Percentiles rank a stretch among this genome's conserved stretches.
Conservation (phyloP, 768 basidiomycete genomes). For the Collybia sordida region DNA sequence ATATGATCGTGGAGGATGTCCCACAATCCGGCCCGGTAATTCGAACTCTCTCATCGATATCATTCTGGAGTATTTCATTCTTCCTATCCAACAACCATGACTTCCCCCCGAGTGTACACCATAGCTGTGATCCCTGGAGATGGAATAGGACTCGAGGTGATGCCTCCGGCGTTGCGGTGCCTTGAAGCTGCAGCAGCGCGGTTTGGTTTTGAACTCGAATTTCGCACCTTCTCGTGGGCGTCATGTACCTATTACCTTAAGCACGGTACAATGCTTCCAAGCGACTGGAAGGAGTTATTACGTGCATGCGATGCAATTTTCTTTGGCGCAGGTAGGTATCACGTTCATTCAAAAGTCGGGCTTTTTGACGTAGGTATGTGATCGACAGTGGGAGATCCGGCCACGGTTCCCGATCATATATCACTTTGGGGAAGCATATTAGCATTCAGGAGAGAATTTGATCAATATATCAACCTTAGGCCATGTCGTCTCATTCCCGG, state of each 20-base stretch:
- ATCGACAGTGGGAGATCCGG: conserved; percentile 42
- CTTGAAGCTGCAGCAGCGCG: conserved; percentile 41
- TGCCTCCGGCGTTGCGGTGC: conserved; percentile 45
- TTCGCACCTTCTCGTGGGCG: conserved; percentile 46
- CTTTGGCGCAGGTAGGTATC: conserved; percentile 41
- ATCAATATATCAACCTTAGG: conserved; percentile 51
- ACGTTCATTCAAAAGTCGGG: background rate
- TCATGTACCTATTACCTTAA: conserved; percentile 45
- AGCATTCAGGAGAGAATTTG: conserved; percentile 50
- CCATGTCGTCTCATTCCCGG: conserved; percentile 49
- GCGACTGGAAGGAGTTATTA: conserved; percentile 36
- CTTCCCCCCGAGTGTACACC: conserved; percentile 25
- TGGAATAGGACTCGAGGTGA: conserved; percentile 54
- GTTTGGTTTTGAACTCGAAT: conserved; percentile 45
- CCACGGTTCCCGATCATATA: conserved; percentile 54
- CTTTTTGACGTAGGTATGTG: conserved; percentile 12
- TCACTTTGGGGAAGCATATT: conserved; percentile 54
- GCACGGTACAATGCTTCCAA: conserved; percentile 47
- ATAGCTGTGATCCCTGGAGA: conserved; percentile 54
- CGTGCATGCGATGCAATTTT: conserved; percentile 45
- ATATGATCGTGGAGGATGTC: too few relatives aligned
- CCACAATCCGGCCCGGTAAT: too few relatives aligned
- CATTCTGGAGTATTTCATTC: too few relatives aligned
- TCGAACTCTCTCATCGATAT: too few relatives aligned
- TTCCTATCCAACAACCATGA: conserved; percentile 7